phyloP scores from a whole-genome alignment of 768 basidiomycete genomes.

The Melanogaster broomeanus region DNA sequence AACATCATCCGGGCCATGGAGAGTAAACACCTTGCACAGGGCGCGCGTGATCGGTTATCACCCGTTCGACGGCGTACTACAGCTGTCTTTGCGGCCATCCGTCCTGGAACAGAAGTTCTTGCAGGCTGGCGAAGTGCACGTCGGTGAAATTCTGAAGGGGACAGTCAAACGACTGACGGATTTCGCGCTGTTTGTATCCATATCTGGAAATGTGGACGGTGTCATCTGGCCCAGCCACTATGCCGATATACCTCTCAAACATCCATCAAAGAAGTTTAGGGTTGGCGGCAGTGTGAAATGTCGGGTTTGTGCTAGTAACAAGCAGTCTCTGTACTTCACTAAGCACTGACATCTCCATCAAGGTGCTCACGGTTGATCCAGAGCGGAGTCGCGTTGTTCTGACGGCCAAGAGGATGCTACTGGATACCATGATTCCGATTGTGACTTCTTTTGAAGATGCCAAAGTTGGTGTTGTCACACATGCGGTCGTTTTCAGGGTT shows the following conservation, averaged over 20 bases:
- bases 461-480: constrained; percentile 66
- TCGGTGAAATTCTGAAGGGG: constrained; percentile 86
- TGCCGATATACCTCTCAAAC: constrained; percentile 92
- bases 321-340: not conserved
- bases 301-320: constrained; percentile 52
- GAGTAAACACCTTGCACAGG: constrained; percentile 71
- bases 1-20: constrained; percentile 74
- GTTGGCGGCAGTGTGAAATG: constrained; percentile 81
- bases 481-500: constrained; percentile 85
- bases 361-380: constrained; percentile 84
- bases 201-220: constrained; percentile 88
- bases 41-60: constrained; percentile 89
- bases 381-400: constrained; percentile 79
- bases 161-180: constrained; percentile 85
- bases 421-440: constrained; percentile 78
- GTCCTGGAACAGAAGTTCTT: constrained; percentile 86
- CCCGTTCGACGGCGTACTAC: constrained; percentile 82
- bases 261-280: constrained; percentile 91
- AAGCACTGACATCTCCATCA: constrained; percentile 3
- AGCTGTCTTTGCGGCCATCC: constrained; percentile 83
- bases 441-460: constrained; percentile 67
- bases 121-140: constrained; percentile 76
- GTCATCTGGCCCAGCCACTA: constrained; percentile 95
- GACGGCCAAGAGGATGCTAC: constrained; percentile 88
- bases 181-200: constrained; percentile 78